These are phyloP conservation scores for Betula pendula DNA, from an alignment of 306 rosid species.

Conservation along the genomic window DNA sequence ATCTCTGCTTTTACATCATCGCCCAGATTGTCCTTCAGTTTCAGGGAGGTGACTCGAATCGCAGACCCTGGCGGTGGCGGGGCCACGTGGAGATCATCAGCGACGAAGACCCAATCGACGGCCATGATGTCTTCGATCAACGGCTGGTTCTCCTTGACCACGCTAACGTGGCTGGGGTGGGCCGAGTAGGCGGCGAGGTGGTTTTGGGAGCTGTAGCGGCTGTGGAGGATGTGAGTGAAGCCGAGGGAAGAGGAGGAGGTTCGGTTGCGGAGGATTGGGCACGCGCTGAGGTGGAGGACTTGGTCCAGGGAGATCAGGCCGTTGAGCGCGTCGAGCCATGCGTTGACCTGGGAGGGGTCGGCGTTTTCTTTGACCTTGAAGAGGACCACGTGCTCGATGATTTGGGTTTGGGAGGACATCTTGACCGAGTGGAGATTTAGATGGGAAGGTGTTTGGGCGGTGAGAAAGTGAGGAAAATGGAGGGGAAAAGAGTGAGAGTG, in stretches of 20 bases:
- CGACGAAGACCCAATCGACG: conserved; percentile 75
- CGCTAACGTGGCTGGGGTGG: conserved; percentile 65
- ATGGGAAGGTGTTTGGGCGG: conserved; percentile 31
- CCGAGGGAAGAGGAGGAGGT: conserved; percentile 45
- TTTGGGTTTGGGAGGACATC: conserved; percentile 29
- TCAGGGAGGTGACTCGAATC: conserved; percentile 55
- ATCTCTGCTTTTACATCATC: conserved; percentile 43
- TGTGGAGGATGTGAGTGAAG: conserved; percentile 91
- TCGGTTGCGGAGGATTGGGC: conserved; percentile 60
- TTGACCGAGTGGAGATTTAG: conserved; percentile 22
- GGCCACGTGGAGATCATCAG: conserved; percentile 18
- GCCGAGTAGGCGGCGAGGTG: conserved; percentile 59
- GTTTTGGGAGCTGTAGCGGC: conserved; percentile 70
- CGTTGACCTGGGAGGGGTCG: conserved; percentile 56
- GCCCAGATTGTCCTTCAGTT: conserved; percentile 56
- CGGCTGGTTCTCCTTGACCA: conserved; percentile 61
- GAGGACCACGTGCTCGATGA: conserved; percentile 80
- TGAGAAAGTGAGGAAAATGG: conserved; percentile 4
- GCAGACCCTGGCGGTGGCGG: conserved; percentile 57
- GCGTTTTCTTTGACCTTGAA: conserved; percentile 77
- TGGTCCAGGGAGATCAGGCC: conserved; percentile 59
- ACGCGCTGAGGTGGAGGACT: conserved; percentile 65
- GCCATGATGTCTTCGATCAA: conserved; percentile 86
- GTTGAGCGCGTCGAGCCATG: conserved; percentile 56
- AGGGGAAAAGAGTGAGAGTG: background rate